Evolutionary conservation across 805 yeast genomes (phyloP), one percentile per base, ranked within the genome.

Genomic region (Kodamaea hsintzibuensis): DNA sequence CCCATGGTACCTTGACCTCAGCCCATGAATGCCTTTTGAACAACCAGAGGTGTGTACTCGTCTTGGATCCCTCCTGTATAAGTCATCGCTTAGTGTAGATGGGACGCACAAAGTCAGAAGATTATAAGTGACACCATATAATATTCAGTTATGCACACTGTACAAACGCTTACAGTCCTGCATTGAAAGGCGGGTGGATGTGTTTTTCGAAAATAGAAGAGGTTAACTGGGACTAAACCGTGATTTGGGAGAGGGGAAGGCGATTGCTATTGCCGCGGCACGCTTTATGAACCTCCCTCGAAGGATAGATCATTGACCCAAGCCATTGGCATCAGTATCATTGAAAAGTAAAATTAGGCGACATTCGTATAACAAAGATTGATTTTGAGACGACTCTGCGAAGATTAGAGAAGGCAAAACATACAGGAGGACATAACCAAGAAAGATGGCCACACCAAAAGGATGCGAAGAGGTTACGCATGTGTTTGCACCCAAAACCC

Each of bases 141-240:
- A 19, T 40, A 38, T 19, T 40, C 18, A 19, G 19, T 40, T 22
- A 40, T 40, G 44, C 44, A 40, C 44, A 40, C 44, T 40, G 44
- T 40, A 40, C 44, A 40, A 40, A 40, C 44, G 19, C 44, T 40
- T 17, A 40, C 44, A 40, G 44, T 40, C 44, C 44, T 40, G 44
- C 44, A 40, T 40, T 40, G 44, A 17, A 25, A 17, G 44, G 44
- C 19, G 35, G 35, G 44, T 40, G 44, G 44, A 10, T 40, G 44
- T 40, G 44, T 9, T 40, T 14, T 40, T 40, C 44, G 44, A 40
- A 40, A 40, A 40, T 40, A 40, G 44, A 40, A 40, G 44, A 40
- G 44, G 44, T 40, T 40, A 40, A 16, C 44, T 16, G 17, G 25
- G 19, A 38, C 42, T 38, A 38, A 38, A 38, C 19, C 13, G 35